Evolutionary conservation across 371 early-diverging fungal genomes (phyloP).

Genomic region (Zopfochytrium polystomum): DNA sequence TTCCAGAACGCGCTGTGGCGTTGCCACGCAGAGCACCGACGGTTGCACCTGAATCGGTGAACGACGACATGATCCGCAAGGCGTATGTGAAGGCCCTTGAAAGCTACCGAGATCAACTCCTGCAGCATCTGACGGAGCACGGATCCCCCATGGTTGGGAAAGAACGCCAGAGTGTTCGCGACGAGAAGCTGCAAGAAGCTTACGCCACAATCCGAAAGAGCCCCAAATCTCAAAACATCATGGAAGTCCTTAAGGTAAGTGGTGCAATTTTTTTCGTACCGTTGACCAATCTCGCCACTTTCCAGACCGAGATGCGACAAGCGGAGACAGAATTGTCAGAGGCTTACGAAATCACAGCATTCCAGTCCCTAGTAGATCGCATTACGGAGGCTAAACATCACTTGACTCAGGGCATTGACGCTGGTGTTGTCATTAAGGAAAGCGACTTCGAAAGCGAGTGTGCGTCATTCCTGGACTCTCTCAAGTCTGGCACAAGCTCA

Average conservation of each 20-base stretch:
- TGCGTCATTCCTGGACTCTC: slow-evolving; percentile 4
- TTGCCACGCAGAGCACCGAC: not conserved
- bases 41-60: not conserved
- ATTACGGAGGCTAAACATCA: slow-evolving; percentile 1
- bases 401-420: slow-evolving; percentile 7
- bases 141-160: not conserved
- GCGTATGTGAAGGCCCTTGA: slow-evolving; percentile 12
- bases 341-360: slow-evolving; percentile 10
- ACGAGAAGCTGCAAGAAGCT: not conserved
- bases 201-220: not conserved
- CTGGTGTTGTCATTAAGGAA: slow-evolving; percentile 4
- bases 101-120: slow-evolving; percentile 2
- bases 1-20: not conserved
- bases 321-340: slow-evolving; percentile 9
- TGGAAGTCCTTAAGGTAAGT: slow-evolving; percentile 15
- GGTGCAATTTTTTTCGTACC: not conserved
- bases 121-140: slow-evolving; percentile 6
- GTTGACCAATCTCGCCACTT: not conserved
- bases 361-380: slow-evolving; percentile 11
- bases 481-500: not conserved
- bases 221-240: not conserved
- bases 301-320: slow-evolving; percentile 1
- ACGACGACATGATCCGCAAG: not conserved
- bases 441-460: slow-evolving; percentile 13
- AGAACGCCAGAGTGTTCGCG: not conserved